phyloP scores from a whole-genome alignment of 352 stramenopile species.

The Globisporangium apiculatum region DNA sequence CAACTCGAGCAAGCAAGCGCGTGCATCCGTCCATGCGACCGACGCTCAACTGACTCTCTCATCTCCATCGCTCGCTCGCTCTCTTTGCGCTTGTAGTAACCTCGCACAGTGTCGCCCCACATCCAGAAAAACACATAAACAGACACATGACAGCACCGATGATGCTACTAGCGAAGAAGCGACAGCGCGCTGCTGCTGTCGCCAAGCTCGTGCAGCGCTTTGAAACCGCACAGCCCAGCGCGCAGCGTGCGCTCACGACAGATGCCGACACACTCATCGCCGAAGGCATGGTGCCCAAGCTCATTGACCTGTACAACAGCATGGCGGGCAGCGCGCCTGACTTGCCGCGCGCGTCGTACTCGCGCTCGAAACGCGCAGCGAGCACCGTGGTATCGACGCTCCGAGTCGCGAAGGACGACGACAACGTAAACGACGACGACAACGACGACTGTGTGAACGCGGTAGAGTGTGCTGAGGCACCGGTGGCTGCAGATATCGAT shows the following conservation, averaged over 20 bases:
- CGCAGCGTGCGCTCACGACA: not conserved
- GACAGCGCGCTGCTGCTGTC: not conserved
- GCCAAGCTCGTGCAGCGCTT: slow-evolving; percentile 10
- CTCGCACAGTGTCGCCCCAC: not conserved
- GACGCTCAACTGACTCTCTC: not conserved
- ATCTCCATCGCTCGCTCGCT: not conserved
- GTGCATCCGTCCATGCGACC: too few relatives aligned
- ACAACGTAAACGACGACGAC: not conserved
- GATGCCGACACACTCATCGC: not conserved
- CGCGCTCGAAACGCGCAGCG: slow-evolving; percentile 3
- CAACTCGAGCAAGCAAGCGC: too few relatives aligned
- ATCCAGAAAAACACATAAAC: not conserved
- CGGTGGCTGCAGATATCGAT: not conserved
- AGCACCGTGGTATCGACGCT: not conserved
- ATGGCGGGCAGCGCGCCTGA: slow-evolving; percentile 12
- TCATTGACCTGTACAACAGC: slow-evolving; percentile 8
- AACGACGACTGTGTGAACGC: not conserved
- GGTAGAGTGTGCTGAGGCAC: too few relatives aligned
- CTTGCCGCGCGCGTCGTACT: slow-evolving; percentile 6
- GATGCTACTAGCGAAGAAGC: not conserved
- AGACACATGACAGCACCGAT: not conserved
- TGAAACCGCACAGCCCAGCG: not conserved
- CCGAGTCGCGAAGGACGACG: not conserved
- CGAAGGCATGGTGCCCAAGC: slow-evolving; percentile 9
- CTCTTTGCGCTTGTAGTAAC: not conserved